Evolutionary conservation across 192 early-diverging fungal species (phyloP), one percentile per base, ranked within the genome.

Genomic region (Entomortierella parvispora): DNA sequence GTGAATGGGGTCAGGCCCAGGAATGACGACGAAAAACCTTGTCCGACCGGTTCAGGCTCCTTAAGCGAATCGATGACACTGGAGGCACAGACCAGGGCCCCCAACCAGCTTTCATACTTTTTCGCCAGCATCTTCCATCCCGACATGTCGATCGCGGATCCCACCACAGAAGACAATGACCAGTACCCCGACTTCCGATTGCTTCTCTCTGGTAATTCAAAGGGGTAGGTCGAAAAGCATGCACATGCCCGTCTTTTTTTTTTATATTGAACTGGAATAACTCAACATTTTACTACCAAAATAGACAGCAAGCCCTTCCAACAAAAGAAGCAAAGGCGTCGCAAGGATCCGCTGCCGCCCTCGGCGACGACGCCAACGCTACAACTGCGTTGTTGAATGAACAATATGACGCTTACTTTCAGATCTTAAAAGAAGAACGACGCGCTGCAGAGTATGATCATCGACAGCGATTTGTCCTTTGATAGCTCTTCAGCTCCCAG

Each of bases 101-200:
- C 12, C 7, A 40, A 5, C 37, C 37, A 40, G 5, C 12, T 12
- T 9, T 12, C 37, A 40, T 9, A 40, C 37, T 40, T 12, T 9
- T 40, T 40, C 37, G 12, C 7, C 7, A 40, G 12, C 37, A 40
- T 40, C 37, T 12, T 12, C 12, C 37, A 40, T 40, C 37, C 12
- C 5, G 7, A 40, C 5, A 9, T 12, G 37, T 5, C 37, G 12
- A 12, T 12, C 37, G 12, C 12, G 37, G 37, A 40, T 40, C 37
- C 37, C 7, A 40, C 37, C 7, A 5, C 12, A 5, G 72, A 76
- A 29, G 72, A 76, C 59, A 55, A 58, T 43, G 72, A 76, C 57
- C 72, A 68, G 28, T 64, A 76, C 55, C 72, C 72, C 14, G 72
- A 76, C 34, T 76, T 76, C 45, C 57, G 72, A 22, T 28, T 62